Evolutionary conservation across 345 rosid species (phyloP).

Genomic region (Geranium brycei): DNA sequence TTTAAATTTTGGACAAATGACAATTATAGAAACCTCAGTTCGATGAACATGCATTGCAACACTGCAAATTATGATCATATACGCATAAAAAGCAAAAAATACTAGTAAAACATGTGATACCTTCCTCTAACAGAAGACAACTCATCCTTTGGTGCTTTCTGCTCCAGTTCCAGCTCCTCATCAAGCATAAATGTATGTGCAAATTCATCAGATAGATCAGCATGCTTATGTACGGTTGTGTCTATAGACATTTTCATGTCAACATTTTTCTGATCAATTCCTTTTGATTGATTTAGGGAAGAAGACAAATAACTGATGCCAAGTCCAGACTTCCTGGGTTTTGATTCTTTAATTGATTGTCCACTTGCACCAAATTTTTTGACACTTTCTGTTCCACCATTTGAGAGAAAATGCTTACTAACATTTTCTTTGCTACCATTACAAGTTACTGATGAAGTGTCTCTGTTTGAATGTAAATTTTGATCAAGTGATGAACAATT

Average conservation of each 20-base stretch:
- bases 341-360: constrained; percentile 11
- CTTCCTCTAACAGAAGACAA: constrained; percentile 30
- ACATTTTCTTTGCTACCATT: constrained; percentile 9
- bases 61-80: too few species aligned
- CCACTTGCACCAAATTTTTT: constrained; percentile 7
- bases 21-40: too few species aligned
- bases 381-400: constrained; percentile 11
- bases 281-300: constrained; percentile 14
- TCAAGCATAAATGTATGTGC: constrained; percentile 78
- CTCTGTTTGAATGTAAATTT: constrained; percentile 8
- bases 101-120: constrained; percentile 22
- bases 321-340: constrained; percentile 12
- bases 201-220: constrained; percentile 53
- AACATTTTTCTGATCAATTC: constrained; percentile 19
- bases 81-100: not conserved
- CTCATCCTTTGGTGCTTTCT: constrained; percentile 35
- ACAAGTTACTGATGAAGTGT: constrained; percentile 10
- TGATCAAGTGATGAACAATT: constrained; percentile 10
- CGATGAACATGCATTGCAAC: too few species aligned
- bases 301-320: constrained; percentile 8
- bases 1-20: too few species aligned
- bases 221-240: constrained; percentile 20
- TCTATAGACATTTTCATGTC: constrained; percentile 18
- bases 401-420: constrained; percentile 5
- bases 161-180: constrained; percentile 88